Evolutionary conservation across 306 rosid genomes (phyloP), one percentile per base, ranked within the genome.

Genomic region (Castanea sativa): DNA sequence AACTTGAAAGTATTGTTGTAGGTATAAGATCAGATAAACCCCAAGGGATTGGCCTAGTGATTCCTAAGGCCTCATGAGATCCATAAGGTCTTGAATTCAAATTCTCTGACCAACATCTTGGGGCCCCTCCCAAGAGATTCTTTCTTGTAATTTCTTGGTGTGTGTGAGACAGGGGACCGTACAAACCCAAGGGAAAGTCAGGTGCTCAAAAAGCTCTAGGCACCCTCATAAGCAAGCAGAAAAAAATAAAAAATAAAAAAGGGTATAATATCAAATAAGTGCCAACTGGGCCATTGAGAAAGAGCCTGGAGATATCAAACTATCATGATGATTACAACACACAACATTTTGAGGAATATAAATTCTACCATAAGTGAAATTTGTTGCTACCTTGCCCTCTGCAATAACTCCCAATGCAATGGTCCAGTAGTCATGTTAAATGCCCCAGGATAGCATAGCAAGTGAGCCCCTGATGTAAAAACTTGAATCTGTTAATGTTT

Each of bases 381-480:
- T 30, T 53, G 61, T 73, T 32, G 23, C 7, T 83, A 95, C 99
- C 98, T 93, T 58, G 97, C 94, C 76, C 99, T 86, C 85, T 95
- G 98, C 83, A 93, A 82, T 78, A 95, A 83, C 70, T 95, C 99
- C 99, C 99, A 93, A 79, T 95, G 99, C 87, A 95, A 86, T n/a
- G 98, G 97, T 83, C 99, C 98, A 70, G 99, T 95, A 55, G 99
- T 95, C 99, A 93, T 95, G 89, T 95, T 95, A 84, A 95, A 95
- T 56, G 99, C 99, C 83, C 96, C 99, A 20, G 99, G 99, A 87
- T 93, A 95, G 83, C 98, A 95, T 76, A 95, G 85, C 90, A 95
- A 89, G 86, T 91, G 99, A 87, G 99, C 98, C 82, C 99, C 98
- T 95, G 87, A 88, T 55, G 74, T 58, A 89, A n/a, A 77, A 76